Evolutionary conservation across 208 protist genomes (phyloP).

Genomic region (Eutreptiella sp.): DNA sequence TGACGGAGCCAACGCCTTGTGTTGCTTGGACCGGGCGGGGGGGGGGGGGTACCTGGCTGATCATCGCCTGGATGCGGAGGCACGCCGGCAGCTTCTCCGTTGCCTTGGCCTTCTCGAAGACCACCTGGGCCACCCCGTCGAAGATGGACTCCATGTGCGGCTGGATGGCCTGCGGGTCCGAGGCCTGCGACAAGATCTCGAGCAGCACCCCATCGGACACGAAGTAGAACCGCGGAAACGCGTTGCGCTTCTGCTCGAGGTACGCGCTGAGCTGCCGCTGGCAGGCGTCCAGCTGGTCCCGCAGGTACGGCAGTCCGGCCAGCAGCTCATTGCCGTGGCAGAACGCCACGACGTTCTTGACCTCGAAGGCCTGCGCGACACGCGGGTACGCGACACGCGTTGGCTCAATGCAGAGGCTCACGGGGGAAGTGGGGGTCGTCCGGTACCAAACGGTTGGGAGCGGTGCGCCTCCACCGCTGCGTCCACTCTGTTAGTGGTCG

Average conservation of each 20-base stretch:
- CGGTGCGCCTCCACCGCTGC: too few relatives aligned
- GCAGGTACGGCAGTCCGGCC: slow-evolving; percentile 81
- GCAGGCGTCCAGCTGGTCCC: slow-evolving; percentile 92
- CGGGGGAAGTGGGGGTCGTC: too few relatives aligned
- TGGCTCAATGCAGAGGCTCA: too few relatives aligned
- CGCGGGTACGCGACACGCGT: too few relatives aligned
- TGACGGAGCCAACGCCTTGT: too few relatives aligned
- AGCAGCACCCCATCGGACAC: slow-evolving; percentile 93
- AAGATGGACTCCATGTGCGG: slow-evolving; percentile 86
- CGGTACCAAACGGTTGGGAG: too few relatives aligned
- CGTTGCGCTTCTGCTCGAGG: slow-evolving; percentile 92
- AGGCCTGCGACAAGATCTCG: slow-evolving; percentile 92
- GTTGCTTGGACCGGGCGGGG: too few relatives aligned
- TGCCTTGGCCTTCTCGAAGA: slow-evolving; percentile 80
- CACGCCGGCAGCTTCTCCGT: slow-evolving; percentile 76
- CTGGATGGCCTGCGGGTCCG: slow-evolving; percentile 85
- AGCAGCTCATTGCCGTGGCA: slow-evolving; percentile 93
- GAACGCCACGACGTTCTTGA: slow-evolving; percentile 84
- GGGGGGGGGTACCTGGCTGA: too few relatives aligned
- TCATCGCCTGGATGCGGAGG: slow-evolving; percentile 82
- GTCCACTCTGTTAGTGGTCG: too few relatives aligned
- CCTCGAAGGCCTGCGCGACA: slow-evolving; percentile 87
- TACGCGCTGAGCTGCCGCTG: slow-evolving; percentile 94
- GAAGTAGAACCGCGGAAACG: slow-evolving; percentile 98
- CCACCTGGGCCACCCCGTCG: slow-evolving; percentile 76